Evolutionary conservation across 352 stramenopile species (phyloP).

Genomic region (Sclerospora graminicola): DNA sequence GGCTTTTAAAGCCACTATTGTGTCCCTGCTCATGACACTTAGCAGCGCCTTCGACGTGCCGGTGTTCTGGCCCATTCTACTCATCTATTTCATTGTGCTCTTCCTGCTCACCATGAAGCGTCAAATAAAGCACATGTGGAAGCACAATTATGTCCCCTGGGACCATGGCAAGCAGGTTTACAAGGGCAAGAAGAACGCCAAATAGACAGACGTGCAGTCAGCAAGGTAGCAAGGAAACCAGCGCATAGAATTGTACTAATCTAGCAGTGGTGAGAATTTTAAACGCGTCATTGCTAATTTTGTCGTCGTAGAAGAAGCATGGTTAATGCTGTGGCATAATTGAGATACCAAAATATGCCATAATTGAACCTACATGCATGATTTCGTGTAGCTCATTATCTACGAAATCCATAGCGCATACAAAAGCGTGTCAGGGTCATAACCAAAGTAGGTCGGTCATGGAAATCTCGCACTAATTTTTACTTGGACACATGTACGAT

Average conservation of each 20-base stretch:
- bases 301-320: too few species aligned
- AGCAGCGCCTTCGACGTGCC: constrained; percentile 97
- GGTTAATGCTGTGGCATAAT: too few species aligned
- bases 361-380: too few species aligned
- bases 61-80: constrained; percentile 98
- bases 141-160: constrained; percentile 98
- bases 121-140: constrained; percentile 99
- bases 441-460: too few species aligned
- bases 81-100: constrained; percentile 98
- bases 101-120: constrained; percentile 99
- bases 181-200: constrained; percentile 79
- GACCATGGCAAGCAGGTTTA: constrained; percentile 94
- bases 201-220: constrained; percentile 45
- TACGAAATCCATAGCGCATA: too few species aligned
- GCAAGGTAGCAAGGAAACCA: neutral
- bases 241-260: neutral
- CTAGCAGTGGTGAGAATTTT: constrained; percentile 1
- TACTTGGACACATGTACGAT: too few species aligned
- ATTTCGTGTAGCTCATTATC: too few species aligned
- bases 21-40: constrained; percentile 96
- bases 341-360: too few species aligned
- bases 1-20: constrained; percentile 82
- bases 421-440: too few species aligned
- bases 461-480: too few species aligned
- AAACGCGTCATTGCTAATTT: neutral